These are phyloP conservation scores for Pterulicium gracile DNA, from an alignment of 1,284 basidiomycete species.

Conservation along the genomic window DNA sequence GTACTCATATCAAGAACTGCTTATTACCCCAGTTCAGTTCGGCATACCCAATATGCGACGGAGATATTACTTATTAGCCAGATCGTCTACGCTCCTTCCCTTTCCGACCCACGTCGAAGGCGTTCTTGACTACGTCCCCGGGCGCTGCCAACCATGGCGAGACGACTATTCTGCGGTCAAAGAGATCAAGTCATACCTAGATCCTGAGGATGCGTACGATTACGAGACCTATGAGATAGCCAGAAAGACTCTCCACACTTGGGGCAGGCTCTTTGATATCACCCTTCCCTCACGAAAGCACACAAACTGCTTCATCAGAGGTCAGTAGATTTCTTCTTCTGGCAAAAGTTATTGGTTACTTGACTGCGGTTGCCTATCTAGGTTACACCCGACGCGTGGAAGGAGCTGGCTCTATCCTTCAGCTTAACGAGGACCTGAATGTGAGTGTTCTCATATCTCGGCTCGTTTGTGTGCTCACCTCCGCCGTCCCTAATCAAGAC, in stretches of 20 bases:
- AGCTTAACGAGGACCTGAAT: slow-evolving; percentile 54
- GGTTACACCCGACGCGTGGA: slow-evolving; percentile 70
- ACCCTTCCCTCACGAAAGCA: slow-evolving; percentile 49
- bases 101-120: slow-evolving; percentile 11
- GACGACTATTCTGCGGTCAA: neutral
- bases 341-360: no score
- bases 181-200: neutral
- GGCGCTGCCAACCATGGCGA: slow-evolving; percentile 26
- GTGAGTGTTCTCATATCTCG: slow-evolving; percentile 36
- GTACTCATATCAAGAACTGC: slow-evolving; percentile 49
- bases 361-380: no score
- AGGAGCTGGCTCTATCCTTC: slow-evolving; percentile 63
- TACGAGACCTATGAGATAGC: neutral
- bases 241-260: slow-evolving; percentile 52
- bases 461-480: no score
- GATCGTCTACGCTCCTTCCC: slow-evolving; percentile 27
- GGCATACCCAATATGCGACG: slow-evolving; percentile 70
- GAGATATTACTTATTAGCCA: slow-evolving; percentile 70
- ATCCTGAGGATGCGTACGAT: slow-evolving; percentile 21
- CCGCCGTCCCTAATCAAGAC: slow-evolving; percentile 34
- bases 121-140: slow-evolving; percentile 44
- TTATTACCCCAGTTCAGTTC: slow-evolving; percentile 66
- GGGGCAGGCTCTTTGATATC: slow-evolving; percentile 71
- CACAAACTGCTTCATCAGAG: slow-evolving; percentile 71
- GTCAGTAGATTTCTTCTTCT: no score